Evolutionary conservation across 2,329 filamentous ascomycete genomes (phyloP), one percentile per base, ranked within the genome.

Genomic region (Diaporthe sp.): DNA sequence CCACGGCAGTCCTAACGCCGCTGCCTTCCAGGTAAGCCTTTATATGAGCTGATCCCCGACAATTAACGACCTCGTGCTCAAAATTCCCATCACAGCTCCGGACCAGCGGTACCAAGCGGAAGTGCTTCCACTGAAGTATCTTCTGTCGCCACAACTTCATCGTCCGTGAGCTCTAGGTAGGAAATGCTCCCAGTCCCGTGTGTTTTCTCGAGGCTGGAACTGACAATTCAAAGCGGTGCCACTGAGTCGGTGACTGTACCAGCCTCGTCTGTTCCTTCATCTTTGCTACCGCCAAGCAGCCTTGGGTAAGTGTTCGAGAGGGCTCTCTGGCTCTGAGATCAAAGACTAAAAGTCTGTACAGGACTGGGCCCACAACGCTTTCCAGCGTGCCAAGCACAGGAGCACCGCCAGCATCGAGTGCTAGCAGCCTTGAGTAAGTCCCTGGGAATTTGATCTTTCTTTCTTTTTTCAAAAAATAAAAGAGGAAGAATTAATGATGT

Each of bases 161-260:
- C 42, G n/a, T 22, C 55, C n/a, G 44, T 8, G 37, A 63, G 28
- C 34, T 70, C 53, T 15, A 72, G 61, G 74, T 76, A 44, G 42
- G 72, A 25, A 49, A 15, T n/a, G 4, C 3, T 39, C 20, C 8
- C n/a, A 15, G 2, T 44, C 22, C 10, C 15, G 9, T 10, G 20
- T 55, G 34, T 39, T 9, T 28, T 9, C 9, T 53, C 13, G 34
- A 44, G 22, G 22, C 12, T 17, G 25, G 10, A 42, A 28, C 70
- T 75, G 22, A 75, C 42, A 15, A 10, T 22, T 4, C 17, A 28
- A 37, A 75, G 65, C 31, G 58, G 31, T 31, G 42, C 22, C n/a
- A 60, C 49, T 39, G 65, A 28, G 25, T 34, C 53, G 34, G 31
- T 20, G 28, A 57, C 58, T 25, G 42, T 12, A 34, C 22, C 63